Evolutionary conservation across 1,284 basidiomycete species (phyloP).

Genomic region (Ceratobasidium sp.): DNA sequence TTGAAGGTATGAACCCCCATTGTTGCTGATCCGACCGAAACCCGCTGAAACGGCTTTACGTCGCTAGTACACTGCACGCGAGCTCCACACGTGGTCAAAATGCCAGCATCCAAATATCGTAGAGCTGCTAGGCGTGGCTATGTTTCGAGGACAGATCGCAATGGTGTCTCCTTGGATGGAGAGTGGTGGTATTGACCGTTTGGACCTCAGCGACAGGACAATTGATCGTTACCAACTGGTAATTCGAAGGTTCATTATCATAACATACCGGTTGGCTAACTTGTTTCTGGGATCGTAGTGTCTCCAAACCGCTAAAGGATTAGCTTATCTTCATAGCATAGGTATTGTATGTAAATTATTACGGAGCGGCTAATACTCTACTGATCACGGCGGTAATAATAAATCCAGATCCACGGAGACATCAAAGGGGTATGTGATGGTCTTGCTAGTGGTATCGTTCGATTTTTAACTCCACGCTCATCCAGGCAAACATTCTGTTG

Average conservation of each 20-base stretch:
- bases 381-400: not conserved
- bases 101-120: not conserved
- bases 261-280: not conserved
- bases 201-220: not conserved
- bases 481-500: not conserved
- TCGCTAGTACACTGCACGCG: not conserved
- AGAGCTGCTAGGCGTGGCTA: not conserved
- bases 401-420: not conserved
- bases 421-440: not conserved
- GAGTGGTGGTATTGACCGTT: not conserved
- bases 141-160: not conserved
- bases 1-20: not conserved
- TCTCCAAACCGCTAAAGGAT: not conserved
- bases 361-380: not conserved
- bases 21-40: not conserved
- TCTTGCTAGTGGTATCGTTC: not conserved
- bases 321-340: not conserved
- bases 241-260: too few relatives aligned
- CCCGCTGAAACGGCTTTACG: not conserved
- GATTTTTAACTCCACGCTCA: not conserved
- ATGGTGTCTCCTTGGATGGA: too few relatives aligned
- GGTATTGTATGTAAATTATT: not conserved
- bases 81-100: conserved; percentile 12
- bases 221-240: not conserved
- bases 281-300: not conserved